Evolutionary conservation across 164 flowering plant species (phyloP), one percentile per base, ranked within the genome.

Genomic region (Annona squamosa): DNA sequence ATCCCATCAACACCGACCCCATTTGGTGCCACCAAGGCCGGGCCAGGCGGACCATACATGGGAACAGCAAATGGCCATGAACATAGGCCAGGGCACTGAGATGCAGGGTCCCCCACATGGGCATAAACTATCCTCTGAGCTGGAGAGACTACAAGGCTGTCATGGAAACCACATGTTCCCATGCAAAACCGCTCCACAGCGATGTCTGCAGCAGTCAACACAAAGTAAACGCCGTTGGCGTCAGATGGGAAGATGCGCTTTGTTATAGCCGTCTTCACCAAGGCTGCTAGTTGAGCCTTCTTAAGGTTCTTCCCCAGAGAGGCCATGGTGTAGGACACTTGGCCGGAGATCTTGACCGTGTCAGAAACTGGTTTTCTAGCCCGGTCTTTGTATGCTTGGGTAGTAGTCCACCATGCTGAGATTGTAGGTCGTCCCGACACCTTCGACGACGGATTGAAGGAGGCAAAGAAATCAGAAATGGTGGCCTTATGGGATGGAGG

Each of bases 31-130:
- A 77, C 81, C 4, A 84, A 74, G 1, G 81, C 67, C 65, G 68
- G 73, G 17, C 79, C 71, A 4, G 78, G 86, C 9, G 86, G 85
- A 18, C 84, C 86, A 48, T 80, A 80, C 3, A 71, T 63, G 0
- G 84, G 84, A 42, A 62, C 68, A 3, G 75, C 77, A 52, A 56
- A 84, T 5, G 85, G 84, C 85, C 87, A 82, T 61, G 85, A 79
- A 72, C 85, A 84, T 16, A 71, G 77, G 7, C 86, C 80, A 2
- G 85, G 86, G 42, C 84, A 81, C 65, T 82, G 87, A 2, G 67
- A 46, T 37, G 4, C 16, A 0, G 87, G 77, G 45, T 84, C 81
- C 0, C 85, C 87, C 1, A 82, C 81, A 57, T 77, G 81, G 0
- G 82, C 82, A 65, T 72, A 79, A 5, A 79, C 82, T 10, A 79